Evolutionary conservation across 208 protist genomes (phyloP).

Genomic region (Trichomonas gallinae): DNA sequence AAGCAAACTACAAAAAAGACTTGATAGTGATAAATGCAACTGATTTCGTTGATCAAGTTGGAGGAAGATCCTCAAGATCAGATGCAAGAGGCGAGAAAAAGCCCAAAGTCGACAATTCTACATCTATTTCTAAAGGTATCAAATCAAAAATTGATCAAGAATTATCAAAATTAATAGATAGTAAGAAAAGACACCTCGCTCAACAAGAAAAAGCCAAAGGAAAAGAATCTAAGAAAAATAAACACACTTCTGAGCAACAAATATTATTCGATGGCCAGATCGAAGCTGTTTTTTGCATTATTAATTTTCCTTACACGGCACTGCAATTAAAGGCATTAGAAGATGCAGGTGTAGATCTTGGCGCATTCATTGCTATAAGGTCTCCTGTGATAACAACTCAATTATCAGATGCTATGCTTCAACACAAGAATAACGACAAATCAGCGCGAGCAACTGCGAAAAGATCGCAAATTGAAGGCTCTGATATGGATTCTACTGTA

Average conservation of each 20-base stretch:
- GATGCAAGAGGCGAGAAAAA: neutral
- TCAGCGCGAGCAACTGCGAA: neutral
- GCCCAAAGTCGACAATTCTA: neutral
- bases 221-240: neutral
- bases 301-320: neutral
- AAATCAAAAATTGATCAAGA: slow-evolving; percentile 1
- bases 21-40: neutral
- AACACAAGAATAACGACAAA: neutral
- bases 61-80: neutral
- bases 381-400: neutral
- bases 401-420: neutral
- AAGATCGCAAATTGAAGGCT: neutral
- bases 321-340: neutral
- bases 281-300: neutral
- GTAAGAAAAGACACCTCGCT: neutral
- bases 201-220: neutral
- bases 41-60: neutral
- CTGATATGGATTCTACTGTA: neutral
- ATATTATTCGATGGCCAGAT: neutral
- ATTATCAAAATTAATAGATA: neutral
- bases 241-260: neutral
- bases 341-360: neutral
- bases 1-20: neutral
- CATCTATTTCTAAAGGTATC: neutral
- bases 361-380: neutral